These are phyloP conservation scores for Salix suchowensis DNA, from an alignment of 345 rosid genomes.

Conservation along the genomic window DNA sequence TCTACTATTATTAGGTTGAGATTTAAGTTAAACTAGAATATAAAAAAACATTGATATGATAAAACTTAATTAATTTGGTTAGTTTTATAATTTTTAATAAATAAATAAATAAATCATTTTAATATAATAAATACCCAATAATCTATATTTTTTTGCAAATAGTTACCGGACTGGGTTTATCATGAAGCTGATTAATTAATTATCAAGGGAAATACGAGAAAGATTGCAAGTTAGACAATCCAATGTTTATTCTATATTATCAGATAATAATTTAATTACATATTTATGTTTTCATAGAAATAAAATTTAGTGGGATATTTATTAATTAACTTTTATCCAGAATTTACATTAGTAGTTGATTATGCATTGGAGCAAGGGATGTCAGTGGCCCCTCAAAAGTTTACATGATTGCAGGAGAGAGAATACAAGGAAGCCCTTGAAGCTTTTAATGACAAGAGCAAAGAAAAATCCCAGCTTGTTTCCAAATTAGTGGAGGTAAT, in stretches of 20 bases:
- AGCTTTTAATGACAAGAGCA: slow-evolving; percentile 80
- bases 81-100: too few species aligned
- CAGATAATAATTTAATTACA: neutral
- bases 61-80: too few species aligned
- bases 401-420: slow-evolving; percentile 52
- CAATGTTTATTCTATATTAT: neutral
- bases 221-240: neutral
- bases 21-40: too few species aligned
- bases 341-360: neutral
- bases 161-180: too few species aligned
- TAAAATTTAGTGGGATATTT: too few species aligned
- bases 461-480: slow-evolving; percentile 70
- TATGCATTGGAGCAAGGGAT: neutral
- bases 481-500: slow-evolving; percentile 78
- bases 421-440: slow-evolving; percentile 88
- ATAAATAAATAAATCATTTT: too few species aligned
- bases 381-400: neutral
- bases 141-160: too few species aligned
- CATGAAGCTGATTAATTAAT: too few species aligned
- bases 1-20: too few species aligned
- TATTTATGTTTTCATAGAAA: neutral
- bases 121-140: too few species aligned
- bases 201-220: too few species aligned
- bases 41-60: too few species aligned
- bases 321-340: neutral